These are phyloP conservation scores for Aureobasidium leucospermi DNA, from an alignment of 2,329 filamentous ascomycete genomes.

Conservation along the genomic window DNA sequence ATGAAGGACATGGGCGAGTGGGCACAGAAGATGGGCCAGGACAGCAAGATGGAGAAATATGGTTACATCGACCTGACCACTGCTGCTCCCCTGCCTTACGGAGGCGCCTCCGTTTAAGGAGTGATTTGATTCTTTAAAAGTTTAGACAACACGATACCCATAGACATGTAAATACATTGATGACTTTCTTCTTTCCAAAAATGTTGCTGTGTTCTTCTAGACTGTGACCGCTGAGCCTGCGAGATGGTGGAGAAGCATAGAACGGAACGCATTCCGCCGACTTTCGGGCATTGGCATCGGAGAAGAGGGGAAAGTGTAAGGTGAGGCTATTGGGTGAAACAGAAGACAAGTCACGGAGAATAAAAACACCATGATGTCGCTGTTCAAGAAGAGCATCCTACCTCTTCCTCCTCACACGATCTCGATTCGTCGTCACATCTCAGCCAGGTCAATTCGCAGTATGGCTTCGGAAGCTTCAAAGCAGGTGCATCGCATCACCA, in stretches of 20 bases:
- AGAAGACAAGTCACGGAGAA: not conserved
- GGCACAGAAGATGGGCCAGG: conserved; percentile 33
- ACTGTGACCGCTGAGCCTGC: not conserved
- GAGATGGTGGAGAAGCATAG: not conserved
- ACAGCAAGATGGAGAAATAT: conserved; percentile 34
- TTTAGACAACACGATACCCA: conserved; percentile 7
- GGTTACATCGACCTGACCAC: conserved; percentile 40
- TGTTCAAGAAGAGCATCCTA: not conserved
- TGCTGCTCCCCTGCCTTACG: conserved; percentile 32
- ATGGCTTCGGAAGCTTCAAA: conserved; percentile 9
- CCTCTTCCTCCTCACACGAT: not conserved
- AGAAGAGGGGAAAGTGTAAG: conserved; percentile 7
- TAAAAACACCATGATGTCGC: not conserved
- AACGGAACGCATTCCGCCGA: not conserved
- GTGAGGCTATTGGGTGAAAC: not conserved
- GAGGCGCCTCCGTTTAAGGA: conserved; percentile 15
- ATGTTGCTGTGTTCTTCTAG: not conserved
- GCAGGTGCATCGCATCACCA: conserved; percentile 41
- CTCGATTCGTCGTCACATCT: not conserved
- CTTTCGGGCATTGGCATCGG: not conserved
- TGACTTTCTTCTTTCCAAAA: not conserved
- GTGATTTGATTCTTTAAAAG: not conserved
- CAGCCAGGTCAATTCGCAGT: not conserved
- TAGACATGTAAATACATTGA: conserved; percentile 3
- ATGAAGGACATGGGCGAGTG: conserved; percentile 42